Percentiles rank a stretch among this genome's conserved stretches.
phyloP scores from a whole-genome alignment of 2,329 filamentous ascomycete species.

The Botryosphaeria dothidea region DNA sequence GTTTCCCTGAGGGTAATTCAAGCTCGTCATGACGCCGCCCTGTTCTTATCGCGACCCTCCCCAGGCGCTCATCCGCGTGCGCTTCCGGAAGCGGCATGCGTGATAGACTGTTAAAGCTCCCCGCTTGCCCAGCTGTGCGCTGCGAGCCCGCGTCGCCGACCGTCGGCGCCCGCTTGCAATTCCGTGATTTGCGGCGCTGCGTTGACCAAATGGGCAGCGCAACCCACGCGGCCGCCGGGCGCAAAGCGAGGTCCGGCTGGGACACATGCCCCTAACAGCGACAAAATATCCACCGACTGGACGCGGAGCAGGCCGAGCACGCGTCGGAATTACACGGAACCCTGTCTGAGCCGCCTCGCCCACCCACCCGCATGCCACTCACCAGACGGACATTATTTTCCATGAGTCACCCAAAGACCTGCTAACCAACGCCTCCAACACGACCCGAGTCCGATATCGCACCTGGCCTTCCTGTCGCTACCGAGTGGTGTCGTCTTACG shows the following conservation, averaged over 20 bases:
- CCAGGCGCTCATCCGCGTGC: conserved; percentile 9
- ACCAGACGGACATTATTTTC: conserved; percentile 23
- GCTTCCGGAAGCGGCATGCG: conserved; percentile 8
- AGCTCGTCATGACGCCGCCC: conserved; percentile 17
- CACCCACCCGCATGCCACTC: background rate
- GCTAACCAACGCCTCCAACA: conserved; percentile 22
- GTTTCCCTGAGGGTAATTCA: conserved; percentile 18
- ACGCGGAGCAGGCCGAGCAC: conserved; percentile 5
- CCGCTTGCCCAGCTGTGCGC: conserved; percentile 11
- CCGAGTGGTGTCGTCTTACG: background rate
- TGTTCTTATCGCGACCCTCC: conserved; percentile 19
- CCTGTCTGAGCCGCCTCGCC: background rate
- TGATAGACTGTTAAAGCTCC: conserved; percentile 13
- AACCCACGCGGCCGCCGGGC: conserved; percentile 6
- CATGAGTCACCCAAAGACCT: conserved; percentile 39
- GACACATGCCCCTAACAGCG: conserved; percentile 11
- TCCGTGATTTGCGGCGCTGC: conserved; percentile 4
- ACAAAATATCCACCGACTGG: conserved; percentile 10
- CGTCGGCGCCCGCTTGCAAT: background rate
- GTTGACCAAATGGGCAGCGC: conserved; percentile 4
- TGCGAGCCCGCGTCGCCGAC: conserved; percentile 1
- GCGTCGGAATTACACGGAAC: conserved; percentile 11
- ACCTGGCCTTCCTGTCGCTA: conserved; percentile 20
- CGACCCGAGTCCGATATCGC: conserved; percentile 37
- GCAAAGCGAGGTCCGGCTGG: background rate